Evolutionary conservation across 805 yeast species (phyloP).

Genomic region (Allodekkera sacchari): DNA sequence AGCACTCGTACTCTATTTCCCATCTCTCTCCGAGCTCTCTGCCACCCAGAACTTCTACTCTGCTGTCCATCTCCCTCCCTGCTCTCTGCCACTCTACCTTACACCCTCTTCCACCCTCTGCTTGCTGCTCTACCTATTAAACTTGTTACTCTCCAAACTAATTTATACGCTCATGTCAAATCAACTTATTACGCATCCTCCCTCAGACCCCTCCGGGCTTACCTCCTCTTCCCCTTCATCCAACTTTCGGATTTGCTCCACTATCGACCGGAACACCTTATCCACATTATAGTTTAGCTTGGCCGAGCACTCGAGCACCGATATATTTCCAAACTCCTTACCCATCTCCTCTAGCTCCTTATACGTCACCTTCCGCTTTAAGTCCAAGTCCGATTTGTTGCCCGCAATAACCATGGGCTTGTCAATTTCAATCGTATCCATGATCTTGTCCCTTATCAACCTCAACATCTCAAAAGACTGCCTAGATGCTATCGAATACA

Average conservation of each 20-base stretch:
- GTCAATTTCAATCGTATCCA: slow-evolving; percentile 49
- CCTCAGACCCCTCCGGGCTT: slow-evolving; percentile 1
- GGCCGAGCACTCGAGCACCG: slow-evolving; percentile 42
- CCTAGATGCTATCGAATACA: slow-evolving; percentile 73
- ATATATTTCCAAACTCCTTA: slow-evolving; percentile 31
- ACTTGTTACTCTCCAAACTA: too few relatives aligned
- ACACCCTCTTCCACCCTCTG: too few relatives aligned
- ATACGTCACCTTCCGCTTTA: slow-evolving; percentile 47
- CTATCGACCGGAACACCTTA: slow-evolving; percentile 50
- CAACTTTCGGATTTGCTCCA: slow-evolving; percentile 46
- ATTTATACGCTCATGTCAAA: too few relatives aligned
- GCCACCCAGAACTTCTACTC: too few relatives aligned
- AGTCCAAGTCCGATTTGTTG: slow-evolving; percentile 45
- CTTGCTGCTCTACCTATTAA: too few relatives aligned
- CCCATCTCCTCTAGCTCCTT: slow-evolving; percentile 44
- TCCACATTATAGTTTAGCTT: slow-evolving; percentile 36
- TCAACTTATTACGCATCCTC: slow-evolving; percentile 1
- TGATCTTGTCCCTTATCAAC: slow-evolving; percentile 73
- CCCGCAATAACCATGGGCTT: slow-evolving; percentile 42
- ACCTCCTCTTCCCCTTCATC: slow-evolving; percentile 7
- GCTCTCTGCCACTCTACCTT: too few relatives aligned
- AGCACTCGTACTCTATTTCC: too few relatives aligned
- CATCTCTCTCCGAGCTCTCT: too few relatives aligned
- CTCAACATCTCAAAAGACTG: slow-evolving; percentile 71
- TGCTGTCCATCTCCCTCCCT: too few relatives aligned